Conservation (phyloP, 495 filamentous ascomycete genomes). For the Daldinia bambusicola region DNA sequence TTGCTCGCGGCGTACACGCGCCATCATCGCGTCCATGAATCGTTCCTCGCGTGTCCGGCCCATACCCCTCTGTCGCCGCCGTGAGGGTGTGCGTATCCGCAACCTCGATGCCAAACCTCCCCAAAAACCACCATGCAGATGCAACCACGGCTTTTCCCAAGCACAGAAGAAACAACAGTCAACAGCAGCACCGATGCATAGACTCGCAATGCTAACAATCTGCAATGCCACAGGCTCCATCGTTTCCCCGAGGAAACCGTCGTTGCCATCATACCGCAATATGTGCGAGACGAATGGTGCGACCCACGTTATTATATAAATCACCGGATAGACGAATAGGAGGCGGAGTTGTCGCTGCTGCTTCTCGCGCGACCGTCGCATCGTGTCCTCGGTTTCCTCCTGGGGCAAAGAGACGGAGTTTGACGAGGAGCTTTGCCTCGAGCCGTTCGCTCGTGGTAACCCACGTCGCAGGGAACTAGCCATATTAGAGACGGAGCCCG, state of each 20-base stretch:
- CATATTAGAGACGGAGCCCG: slow-evolving; percentile 36
- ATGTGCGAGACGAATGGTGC: slow-evolving; percentile 73
- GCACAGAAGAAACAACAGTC: slow-evolving; percentile 73
- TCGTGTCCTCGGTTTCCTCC: slow-evolving; percentile 40
- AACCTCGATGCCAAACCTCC: slow-evolving; percentile 40
- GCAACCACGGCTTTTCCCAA: slow-evolving; percentile 75
- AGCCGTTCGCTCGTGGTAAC: slow-evolving; percentile 16
- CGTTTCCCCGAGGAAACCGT: slow-evolving; percentile 24
- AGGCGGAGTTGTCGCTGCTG: slow-evolving; percentile 74
- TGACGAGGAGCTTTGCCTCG: slow-evolving; percentile 15
- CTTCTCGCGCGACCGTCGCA: slow-evolving; percentile 58
- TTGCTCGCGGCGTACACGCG: slow-evolving; percentile 54
- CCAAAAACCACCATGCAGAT: slow-evolving; percentile 63
- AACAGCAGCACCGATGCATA: slow-evolving; percentile 70
- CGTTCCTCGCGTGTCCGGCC: slow-evolving; percentile 60
- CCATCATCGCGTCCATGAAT: slow-evolving; percentile 56
- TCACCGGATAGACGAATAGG: slow-evolving; percentile 75
- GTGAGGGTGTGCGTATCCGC: slow-evolving; percentile 21
- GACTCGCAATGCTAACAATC: slow-evolving; percentile 63
- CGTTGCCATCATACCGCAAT: slow-evolving; percentile 66
- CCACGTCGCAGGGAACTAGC: slow-evolving; percentile 45
- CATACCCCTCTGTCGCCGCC: slow-evolving; percentile 29
- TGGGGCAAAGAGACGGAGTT: slow-evolving; percentile 36
- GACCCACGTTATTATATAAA: slow-evolving; percentile 78
- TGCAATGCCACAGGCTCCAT: slow-evolving; percentile 61